A percentile compares a stretch with the other conserved stretches of the same genome.
These are phyloP conservation scores for Lipomyces yamanashiensis DNA, from an alignment of 805 yeast species.

Conservation along the genomic window DNA sequence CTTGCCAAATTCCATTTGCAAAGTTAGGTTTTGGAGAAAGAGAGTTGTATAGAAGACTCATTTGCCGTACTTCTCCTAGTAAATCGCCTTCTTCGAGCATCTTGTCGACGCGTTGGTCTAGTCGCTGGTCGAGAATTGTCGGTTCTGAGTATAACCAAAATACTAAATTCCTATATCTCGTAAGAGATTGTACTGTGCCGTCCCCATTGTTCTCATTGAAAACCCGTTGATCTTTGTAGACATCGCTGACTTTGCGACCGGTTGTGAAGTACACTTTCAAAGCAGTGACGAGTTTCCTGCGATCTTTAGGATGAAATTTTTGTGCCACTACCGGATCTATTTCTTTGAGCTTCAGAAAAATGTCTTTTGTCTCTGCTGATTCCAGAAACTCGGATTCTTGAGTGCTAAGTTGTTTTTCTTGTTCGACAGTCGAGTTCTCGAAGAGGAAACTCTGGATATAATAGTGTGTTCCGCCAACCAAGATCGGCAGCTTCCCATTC, in stretches of 20 bases:
- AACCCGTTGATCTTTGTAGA: conserved; percentile 64
- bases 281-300: conserved; percentile 75
- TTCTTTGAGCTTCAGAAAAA: conserved; percentile 50
- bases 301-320: conserved; percentile 92
- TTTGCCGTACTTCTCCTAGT: conserved; percentile 64
- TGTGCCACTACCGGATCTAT: conserved; percentile 74
- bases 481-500: conserved; percentile 76
- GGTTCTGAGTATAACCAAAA: conserved; percentile 83
- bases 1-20: conserved; percentile 88
- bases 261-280: conserved; percentile 76
- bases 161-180: conserved; percentile 50
- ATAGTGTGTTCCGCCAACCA: conserved; percentile 97
- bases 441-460: conserved; percentile 80
- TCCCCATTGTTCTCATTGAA: not conserved
- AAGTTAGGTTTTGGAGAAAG: conserved; percentile 52
- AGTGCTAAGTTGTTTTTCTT: conserved; percentile 19
- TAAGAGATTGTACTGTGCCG: not conserved
- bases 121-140: conserved; percentile 58
- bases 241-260: conserved; percentile 68
- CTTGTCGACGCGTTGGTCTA: conserved; percentile 79
- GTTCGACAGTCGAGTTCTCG: conserved; percentile 63
- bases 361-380: conserved; percentile 41
- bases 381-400: conserved; percentile 23
- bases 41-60: conserved; percentile 51
- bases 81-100: conserved; percentile 75